Conservation (phyloP, 495 filamentous ascomycete species). For the Penicillium atrosanguineum region DNA sequence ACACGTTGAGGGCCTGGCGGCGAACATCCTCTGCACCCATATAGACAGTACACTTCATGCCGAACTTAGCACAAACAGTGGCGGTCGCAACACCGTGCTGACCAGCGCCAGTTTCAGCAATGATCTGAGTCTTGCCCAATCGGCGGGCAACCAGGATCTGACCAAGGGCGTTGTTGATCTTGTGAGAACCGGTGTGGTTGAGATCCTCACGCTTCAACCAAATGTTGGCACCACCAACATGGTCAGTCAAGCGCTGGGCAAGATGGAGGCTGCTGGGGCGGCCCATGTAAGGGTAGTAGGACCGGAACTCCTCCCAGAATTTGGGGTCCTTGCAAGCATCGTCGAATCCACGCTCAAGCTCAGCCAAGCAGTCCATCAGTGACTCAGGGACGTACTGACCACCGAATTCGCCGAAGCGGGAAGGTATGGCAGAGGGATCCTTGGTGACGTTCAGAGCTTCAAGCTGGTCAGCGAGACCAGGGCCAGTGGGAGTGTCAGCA, state of each 20-base stretch:
- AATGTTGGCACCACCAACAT: constrained; percentile 89
- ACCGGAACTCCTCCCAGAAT: constrained; percentile 97
- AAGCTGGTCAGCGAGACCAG: constrained; percentile 68
- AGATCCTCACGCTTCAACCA: constrained; percentile 96
- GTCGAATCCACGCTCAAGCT: constrained; percentile 92
- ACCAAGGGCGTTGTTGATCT: constrained; percentile 95
- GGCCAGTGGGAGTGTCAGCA: constrained; percentile 51
- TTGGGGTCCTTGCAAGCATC: constrained; percentile 75
- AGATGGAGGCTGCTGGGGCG: constrained; percentile 88
- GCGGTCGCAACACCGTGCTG: constrained; percentile 97
- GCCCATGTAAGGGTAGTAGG: constrained; percentile 97
- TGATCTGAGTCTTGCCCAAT: constrained; percentile 89
- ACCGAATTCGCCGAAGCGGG: constrained; percentile 93
- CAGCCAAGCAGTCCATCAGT: constrained; percentile 90
- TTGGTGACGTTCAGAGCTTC: constrained; percentile 63
- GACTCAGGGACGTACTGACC: constrained; percentile 99
- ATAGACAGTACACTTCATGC: constrained; percentile 92
- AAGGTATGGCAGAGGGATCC: constrained; percentile 59
- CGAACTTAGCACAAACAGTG: constrained; percentile 93
- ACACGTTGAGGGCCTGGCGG: constrained; percentile 91
- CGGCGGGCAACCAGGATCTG: constrained; percentile 81
- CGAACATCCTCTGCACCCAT: constrained; percentile 98
- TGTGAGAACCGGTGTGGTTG: constrained; percentile 84
- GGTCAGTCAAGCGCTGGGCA: constrained; percentile 81
- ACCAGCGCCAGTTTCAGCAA: constrained; percentile 95